These are phyloP conservation scores for Jackrogersella minutella DNA, from an alignment of 495 filamentous ascomycete species.

Conservation along the genomic window DNA sequence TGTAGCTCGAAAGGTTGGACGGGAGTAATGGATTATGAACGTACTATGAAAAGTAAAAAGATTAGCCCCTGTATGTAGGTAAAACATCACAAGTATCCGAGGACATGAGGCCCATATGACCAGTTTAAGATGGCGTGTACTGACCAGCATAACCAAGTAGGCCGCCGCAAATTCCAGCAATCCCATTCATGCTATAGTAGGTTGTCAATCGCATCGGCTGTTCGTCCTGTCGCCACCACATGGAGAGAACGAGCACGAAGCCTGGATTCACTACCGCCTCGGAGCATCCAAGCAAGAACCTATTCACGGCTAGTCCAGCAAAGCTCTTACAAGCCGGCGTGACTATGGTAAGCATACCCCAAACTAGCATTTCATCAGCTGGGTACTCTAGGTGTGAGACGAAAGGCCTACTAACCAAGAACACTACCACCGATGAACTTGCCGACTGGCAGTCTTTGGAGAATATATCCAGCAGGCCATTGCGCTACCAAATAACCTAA, in stretches of 20 bases:
- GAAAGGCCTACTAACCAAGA: conserved; percentile 25
- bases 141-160: conserved; percentile 58
- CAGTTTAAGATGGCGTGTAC: conserved; percentile 20
- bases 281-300: conserved; percentile 63
- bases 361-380: conserved; percentile 29
- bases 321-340: conserved; percentile 62
- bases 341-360: conserved; percentile 55
- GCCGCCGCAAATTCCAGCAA: conserved; percentile 64
- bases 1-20: not conserved
- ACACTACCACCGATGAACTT: conserved; percentile 57
- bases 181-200: conserved; percentile 65
- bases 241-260: conserved; percentile 64
- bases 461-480: conserved; percentile 59
- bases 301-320: conserved; percentile 56
- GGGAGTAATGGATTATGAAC: not conserved
- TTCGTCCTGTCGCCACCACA: conserved; percentile 64
- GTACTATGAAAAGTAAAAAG: too few relatives aligned
- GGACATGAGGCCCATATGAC: not conserved
- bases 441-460: conserved; percentile 63
- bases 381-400: not conserved
- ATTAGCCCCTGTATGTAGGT: too few relatives aligned
- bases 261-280: conserved; percentile 66
- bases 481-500: conserved; percentile 58
- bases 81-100: not conserved
- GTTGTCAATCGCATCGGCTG: conserved; percentile 63